Conservation (phyloP, 805 yeast species). For the Hanseniaspora valbyensis region DNA sequence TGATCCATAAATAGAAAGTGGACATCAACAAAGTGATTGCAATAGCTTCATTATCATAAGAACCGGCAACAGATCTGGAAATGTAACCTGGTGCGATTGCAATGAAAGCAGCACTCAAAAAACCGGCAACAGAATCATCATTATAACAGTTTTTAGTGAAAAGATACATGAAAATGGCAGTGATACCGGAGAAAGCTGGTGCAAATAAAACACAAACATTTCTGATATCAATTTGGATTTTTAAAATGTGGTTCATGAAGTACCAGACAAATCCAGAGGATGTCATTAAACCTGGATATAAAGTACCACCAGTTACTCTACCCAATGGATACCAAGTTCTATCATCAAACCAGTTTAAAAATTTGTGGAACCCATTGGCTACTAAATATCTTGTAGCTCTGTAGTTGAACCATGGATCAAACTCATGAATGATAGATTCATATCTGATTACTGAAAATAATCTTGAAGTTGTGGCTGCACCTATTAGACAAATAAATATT, state of each 20-base stretch:
- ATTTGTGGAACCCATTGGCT: slow-evolving; percentile 72
- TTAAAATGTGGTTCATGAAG: slow-evolving; percentile 44
- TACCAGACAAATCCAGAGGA: slow-evolving; percentile 88
- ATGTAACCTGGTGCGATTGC: slow-evolving; percentile 98
- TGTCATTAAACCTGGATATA: slow-evolving; percentile 97
- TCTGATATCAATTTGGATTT: slow-evolving; percentile 85
- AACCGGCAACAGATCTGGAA: slow-evolving; percentile 96
- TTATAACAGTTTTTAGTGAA: slow-evolving; percentile 66
- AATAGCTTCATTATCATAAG: slow-evolving; percentile 97
- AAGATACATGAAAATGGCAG: slow-evolving; percentile 80
- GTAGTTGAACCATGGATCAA: slow-evolving; percentile 93
- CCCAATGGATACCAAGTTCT: slow-evolving; percentile 99
- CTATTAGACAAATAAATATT: slow-evolving; percentile 67
- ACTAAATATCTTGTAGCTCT: slow-evolving; percentile 92
- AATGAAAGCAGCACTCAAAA: slow-evolving; percentile 85
- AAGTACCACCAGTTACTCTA: slow-evolving; percentile 96
- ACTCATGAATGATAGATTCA: slow-evolving; percentile 94
- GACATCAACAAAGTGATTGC: slow-evolving; percentile 93
- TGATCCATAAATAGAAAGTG: slow-evolving; percentile 92
- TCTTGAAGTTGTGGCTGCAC: slow-evolving; percentile 86
- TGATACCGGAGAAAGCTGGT: slow-evolving; percentile 88
- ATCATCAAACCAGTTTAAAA: slow-evolving; percentile 96
- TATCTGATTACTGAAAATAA: slow-evolving; percentile 92
- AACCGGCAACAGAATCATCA: slow-evolving; percentile 78
- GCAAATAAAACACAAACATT: slow-evolving; percentile 93